Conservation (phyloP, 345 rosid species). For the Aegle marmelos region DNA sequence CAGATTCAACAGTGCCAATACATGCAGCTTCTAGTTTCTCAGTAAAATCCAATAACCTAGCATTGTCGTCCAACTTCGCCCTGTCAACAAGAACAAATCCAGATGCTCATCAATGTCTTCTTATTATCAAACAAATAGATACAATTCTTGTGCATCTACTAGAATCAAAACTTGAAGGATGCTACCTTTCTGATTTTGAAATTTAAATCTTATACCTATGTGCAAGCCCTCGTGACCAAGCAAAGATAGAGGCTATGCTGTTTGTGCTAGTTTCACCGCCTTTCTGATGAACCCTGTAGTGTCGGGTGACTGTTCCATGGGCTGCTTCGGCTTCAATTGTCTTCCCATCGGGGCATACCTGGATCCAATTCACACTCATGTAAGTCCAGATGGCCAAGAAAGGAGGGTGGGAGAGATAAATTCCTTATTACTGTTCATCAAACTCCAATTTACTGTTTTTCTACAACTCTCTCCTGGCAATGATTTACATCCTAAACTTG, state of each 20-base stretch:
- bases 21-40: slow-evolving; percentile 96
- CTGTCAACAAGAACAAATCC: slow-evolving; percentile 28
- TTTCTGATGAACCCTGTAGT: slow-evolving; percentile 96
- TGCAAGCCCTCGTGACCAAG: slow-evolving; percentile 97
- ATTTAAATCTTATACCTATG: slow-evolving; percentile 57
- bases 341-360: slow-evolving; percentile 99
- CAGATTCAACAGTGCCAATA: slow-evolving; percentile 79
- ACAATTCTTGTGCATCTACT: not conserved
- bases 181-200: not conserved
- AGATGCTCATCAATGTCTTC: not conserved
- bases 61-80: slow-evolving; percentile 88
- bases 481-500: not conserved
- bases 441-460: not conserved
- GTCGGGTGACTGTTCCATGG: slow-evolving; percentile 96
- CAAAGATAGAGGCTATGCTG: slow-evolving; percentile 98
- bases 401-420: not conserved
- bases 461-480: not conserved
- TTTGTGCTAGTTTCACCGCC: slow-evolving; percentile 99
- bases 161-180: not conserved
- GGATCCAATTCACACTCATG: slow-evolving; percentile 9
- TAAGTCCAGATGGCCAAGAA: not conserved
- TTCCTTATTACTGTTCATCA: not conserved
- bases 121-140: too few species aligned
- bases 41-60: slow-evolving; percentile 71
- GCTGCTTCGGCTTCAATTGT: slow-evolving; percentile 99